Percentiles rank a stretch among this genome's conserved stretches.
These are phyloP conservation scores for Pythium aphanidermatum DNA, from an alignment of 352 stramenopile genomes.

Conservation along the genomic window DNA sequence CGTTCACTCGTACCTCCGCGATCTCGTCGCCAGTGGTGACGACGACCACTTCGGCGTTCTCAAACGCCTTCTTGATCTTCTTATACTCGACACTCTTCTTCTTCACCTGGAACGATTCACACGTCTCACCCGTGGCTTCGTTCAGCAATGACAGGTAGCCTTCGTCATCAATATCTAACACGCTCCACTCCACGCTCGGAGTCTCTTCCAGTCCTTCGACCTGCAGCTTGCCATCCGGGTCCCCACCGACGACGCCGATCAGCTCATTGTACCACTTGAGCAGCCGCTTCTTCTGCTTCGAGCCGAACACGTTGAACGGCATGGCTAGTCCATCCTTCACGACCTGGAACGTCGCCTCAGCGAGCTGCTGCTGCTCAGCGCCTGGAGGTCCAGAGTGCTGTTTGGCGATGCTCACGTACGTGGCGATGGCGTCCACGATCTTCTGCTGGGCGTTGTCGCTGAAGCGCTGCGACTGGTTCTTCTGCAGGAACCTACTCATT, in stretches of 20 bases:
- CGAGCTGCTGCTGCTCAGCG: constrained; percentile 28
- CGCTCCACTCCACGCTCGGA: constrained; percentile 41
- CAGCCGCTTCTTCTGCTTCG: constrained; percentile 78
- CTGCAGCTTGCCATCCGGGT: constrained; percentile 30
- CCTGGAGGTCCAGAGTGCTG: constrained; percentile 18
- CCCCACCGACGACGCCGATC: constrained; percentile 43
- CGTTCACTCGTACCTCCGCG: constrained; percentile 33
- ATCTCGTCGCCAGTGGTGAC: constrained; percentile 48
- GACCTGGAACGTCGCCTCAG: constrained; percentile 54
- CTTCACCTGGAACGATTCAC: constrained; percentile 57
- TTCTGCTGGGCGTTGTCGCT: constrained; percentile 78
- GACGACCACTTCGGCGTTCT: constrained; percentile 48
- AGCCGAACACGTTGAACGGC: constrained; percentile 75
- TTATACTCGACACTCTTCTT: constrained; percentile 67
- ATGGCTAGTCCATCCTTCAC: constrained; percentile 80
- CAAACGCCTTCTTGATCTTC: constrained; percentile 60
- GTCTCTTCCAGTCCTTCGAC: constrained; percentile 9
- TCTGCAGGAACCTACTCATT: constrained; percentile 71
- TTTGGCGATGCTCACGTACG: constrained; percentile 64
- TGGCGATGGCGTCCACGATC: constrained; percentile 55
- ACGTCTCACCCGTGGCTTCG: constrained; percentile 55
- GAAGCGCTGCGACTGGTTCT: constrained; percentile 74
- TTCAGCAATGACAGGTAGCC: constrained; percentile 70
- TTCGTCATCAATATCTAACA: constrained; percentile 68
- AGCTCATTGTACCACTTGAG: constrained; percentile 86